A percentile compares a stretch with the other conserved stretches of the same genome.
These are phyloP conservation scores for Rhynchospora tenuis DNA, from an alignment of 176 grass and related monocot species.

Conservation along the genomic window DNA sequence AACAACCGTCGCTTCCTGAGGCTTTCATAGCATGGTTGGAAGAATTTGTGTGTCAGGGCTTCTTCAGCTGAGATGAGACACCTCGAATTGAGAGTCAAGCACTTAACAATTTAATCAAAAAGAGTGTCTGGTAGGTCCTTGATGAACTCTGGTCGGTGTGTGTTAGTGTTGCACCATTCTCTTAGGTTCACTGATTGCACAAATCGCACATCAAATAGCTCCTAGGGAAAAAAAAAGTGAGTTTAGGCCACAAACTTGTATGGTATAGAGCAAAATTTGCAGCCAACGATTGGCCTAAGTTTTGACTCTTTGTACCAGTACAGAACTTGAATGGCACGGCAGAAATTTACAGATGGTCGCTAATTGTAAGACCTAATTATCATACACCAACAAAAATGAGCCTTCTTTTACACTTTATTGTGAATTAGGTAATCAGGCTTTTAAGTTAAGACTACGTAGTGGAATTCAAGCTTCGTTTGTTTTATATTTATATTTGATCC, in stretches of 20 bases:
- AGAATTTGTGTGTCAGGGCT: conserved; percentile 64
- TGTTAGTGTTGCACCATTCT: conserved; percentile 60
- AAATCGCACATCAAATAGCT: conserved; percentile 51
- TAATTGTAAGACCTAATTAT: neutral
- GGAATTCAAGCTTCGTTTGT: neutral
- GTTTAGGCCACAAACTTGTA: neutral
- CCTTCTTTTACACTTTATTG: neutral
- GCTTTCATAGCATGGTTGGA: conserved; percentile 46
- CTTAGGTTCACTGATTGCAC: conserved; percentile 46
- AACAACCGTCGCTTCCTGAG: too few relatives aligned
- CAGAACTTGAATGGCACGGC: neutral
- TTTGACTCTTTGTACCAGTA: neutral
- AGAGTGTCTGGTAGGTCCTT: conserved; percentile 47
- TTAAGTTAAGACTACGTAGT: neutral
- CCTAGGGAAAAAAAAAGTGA: conserved; percentile 31
- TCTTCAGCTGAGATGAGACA: conserved; percentile 73
- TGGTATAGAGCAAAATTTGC: too few relatives aligned
- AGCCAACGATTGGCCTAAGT: neutral
- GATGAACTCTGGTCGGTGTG: conserved; percentile 54
- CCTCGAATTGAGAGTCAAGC: conserved; percentile 78
- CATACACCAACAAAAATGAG: neutral
- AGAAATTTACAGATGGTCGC: neutral
- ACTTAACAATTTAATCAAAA: conserved; percentile 74
- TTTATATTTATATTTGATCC: neutral
- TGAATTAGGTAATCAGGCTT: neutral